Evolutionary conservation across 352 stramenopile species (phyloP).

Genomic region (Phytopythium kandeliae): DNA sequence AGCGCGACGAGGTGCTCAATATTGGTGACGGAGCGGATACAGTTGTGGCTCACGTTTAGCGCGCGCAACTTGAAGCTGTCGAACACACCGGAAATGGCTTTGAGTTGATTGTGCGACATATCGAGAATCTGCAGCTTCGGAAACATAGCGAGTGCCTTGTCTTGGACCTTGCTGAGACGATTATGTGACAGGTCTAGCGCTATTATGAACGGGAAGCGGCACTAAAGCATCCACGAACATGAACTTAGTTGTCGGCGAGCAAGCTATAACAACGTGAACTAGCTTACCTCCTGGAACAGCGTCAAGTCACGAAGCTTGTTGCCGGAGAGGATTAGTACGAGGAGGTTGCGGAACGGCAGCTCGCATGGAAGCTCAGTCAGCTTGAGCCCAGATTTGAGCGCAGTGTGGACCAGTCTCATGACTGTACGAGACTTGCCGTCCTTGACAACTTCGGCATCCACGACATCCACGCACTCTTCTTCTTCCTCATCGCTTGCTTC

Average conservation of each 20-base stretch:
- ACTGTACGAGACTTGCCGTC: constrained; percentile 46
- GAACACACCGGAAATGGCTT: constrained; percentile 40
- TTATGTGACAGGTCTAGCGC: constrained; percentile 68
- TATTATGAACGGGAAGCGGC: constrained; percentile 42
- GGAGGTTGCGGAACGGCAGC: constrained; percentile 48
- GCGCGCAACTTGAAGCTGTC: constrained; percentile 57
- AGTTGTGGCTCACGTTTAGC: constrained; percentile 52
- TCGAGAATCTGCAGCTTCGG: constrained; percentile 64
- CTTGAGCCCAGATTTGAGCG: constrained; percentile 35
- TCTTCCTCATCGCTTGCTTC: constrained; percentile 14
- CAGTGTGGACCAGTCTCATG: constrained; percentile 40
- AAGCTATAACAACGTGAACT: neutral
- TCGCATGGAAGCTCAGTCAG: constrained; percentile 47
- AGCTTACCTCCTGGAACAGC: constrained; percentile 52
- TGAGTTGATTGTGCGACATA: constrained; percentile 52
- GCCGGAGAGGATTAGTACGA: constrained; percentile 53
- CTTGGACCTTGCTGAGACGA: constrained; percentile 41
- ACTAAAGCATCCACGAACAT: constrained; percentile 21
- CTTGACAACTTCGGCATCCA: constrained; percentile 45
- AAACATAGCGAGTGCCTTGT: constrained; percentile 44
- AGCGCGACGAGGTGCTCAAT: constrained; percentile 61
- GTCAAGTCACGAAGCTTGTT: constrained; percentile 45
- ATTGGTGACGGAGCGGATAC: constrained; percentile 61
- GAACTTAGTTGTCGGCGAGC: neutral
- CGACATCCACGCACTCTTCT: constrained; percentile 31